Evolutionary conservation across 768 basidiomycete genomes (phyloP).

Genomic region (Auriscalpium vulgare): DNA sequence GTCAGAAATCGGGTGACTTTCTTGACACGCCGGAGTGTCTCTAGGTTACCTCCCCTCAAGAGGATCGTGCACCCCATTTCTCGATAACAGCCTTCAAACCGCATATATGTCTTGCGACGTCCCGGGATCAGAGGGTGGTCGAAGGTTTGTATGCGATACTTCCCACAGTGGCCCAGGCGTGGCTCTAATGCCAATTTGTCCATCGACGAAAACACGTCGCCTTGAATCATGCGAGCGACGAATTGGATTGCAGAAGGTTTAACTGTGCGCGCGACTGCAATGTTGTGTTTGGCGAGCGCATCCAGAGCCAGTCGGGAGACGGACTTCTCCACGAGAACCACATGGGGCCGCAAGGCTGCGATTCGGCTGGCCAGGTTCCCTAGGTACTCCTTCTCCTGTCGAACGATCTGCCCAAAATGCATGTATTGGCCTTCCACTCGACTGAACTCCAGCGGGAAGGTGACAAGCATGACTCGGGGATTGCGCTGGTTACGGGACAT

Average conservation of each 20-base stretch:
- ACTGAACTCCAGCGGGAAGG: slow-evolving; percentile 91
- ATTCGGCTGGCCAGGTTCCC: slow-evolving; percentile 83
- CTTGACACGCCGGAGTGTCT: slow-evolving; percentile 79
- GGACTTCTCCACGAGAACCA: slow-evolving; percentile 86
- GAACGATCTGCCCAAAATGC: slow-evolving; percentile 83
- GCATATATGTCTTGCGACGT: slow-evolving; percentile 91
- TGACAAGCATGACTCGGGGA: slow-evolving; percentile 93
- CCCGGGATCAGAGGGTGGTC: slow-evolving; percentile 95
- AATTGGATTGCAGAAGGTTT: slow-evolving; percentile 83
- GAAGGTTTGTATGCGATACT: slow-evolving; percentile 86
- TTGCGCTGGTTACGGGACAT: slow-evolving; percentile 81
- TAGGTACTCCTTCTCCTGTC: slow-evolving; percentile 91
- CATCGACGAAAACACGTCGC: slow-evolving; percentile 92
- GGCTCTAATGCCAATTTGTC: slow-evolving; percentile 89
- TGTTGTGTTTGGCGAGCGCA: slow-evolving; percentile 73
- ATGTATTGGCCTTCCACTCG: slow-evolving; percentile 90
- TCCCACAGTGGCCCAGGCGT: slow-evolving; percentile 78
- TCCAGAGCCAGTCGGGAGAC: slow-evolving; percentile 90
- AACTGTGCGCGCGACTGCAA: slow-evolving; percentile 85
- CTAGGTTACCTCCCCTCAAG: slow-evolving; percentile 78
- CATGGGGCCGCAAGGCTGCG: slow-evolving; percentile 83
- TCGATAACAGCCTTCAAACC: slow-evolving; percentile 90
- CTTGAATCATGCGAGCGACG: slow-evolving; percentile 90
- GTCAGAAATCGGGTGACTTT: slow-evolving; percentile 88
- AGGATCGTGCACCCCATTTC: slow-evolving; percentile 95